These are phyloP conservation scores for Boletus pseudo-olivaceus DNA, from an alignment of 768 basidiomycete genomes.

Conservation along the genomic window DNA sequence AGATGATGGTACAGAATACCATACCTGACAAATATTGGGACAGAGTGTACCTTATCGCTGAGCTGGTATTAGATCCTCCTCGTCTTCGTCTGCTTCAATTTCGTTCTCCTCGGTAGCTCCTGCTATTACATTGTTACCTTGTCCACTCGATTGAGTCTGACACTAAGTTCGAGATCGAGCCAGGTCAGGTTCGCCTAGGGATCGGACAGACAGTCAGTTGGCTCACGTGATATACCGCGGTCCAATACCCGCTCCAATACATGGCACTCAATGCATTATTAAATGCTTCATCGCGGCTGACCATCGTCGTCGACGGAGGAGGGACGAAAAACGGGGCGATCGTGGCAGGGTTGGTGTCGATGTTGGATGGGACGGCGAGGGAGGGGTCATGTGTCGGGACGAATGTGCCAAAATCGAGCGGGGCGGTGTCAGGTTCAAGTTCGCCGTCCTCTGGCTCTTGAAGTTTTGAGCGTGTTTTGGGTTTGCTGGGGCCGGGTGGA, in stretches of 20 bases:
- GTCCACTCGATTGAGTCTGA: constrained; percentile 27
- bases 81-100: constrained; percentile 21
- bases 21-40: too few species aligned
- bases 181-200: background rate
- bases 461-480: background rate
- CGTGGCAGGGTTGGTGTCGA: constrained; percentile 9
- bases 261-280: constrained; percentile 69
- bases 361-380: constrained; percentile 37
- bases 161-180: constrained; percentile 22
- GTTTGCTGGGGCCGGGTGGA: constrained; percentile 8
- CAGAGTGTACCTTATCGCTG: constrained; percentile 22
- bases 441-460: background rate
- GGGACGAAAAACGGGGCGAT: constrained; percentile 28
- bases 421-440: constrained; percentile 51
- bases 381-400: constrained; percentile 68
- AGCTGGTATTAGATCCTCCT: constrained; percentile 27
- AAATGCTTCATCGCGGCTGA: constrained; percentile 74
- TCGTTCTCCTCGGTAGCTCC: constrained; percentile 31
- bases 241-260: constrained; percentile 90
- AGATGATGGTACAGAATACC: too few species aligned
- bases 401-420: constrained; percentile 67
- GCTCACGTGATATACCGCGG: constrained; percentile 75
- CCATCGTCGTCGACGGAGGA: constrained; percentile 35
- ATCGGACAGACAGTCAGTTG: background rate
- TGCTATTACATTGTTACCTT: constrained; percentile 20